Base-by-base conservation (phyloP, 805 yeast genomes). In the Metschnikowia gelsemii region DNA sequence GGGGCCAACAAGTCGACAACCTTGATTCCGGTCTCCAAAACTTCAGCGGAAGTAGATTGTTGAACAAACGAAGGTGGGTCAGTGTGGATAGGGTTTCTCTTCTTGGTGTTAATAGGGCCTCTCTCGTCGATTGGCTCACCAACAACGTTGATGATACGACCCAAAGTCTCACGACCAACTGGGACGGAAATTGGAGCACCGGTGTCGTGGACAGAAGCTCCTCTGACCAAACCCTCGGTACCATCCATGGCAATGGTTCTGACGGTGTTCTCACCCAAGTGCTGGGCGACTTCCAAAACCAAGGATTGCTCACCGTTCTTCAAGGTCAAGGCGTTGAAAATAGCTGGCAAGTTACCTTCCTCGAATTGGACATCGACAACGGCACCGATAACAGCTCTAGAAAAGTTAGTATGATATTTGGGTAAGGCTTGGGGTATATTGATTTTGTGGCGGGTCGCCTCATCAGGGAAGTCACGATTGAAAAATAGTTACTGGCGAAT, bases 221-320 rank as follows among this genome's bases (percentile, higher is more conserved):
- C 99, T 82, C 99, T 91, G 63, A 89, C 96, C 66, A 93, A 84
- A 88, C 99, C 99, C 76, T 91, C 98, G 61, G 99, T 93, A 87
- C 98, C 98, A 75, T 93, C 99, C 99, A 93, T 93, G 69, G 99
- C 98, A 85, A 93, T 93, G 70, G 99, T 85, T 85, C 99, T 91
- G 72, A 93, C 98, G 62, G 98, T 86, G 87, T 89, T 89, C 81
- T 93, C 98, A 82, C 99, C 99, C 74, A 93, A 83, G 77, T 93
- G 99, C 81, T 93, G 99, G 64, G 99, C 93, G 62, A 93, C 99
- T 79, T 93, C 99, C 64, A 93, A 82, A 57, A 93, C 89, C 68
- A 93, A 83, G 62, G 89, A 90, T 56, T 78, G 72, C 57, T 75
- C 80, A 61, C 80, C 79, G 62, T 79, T 80, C 70, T 87, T 81